Evolutionary conservation across 2,329 filamentous ascomycete genomes (phyloP).

Genomic region (Pseudogymnoascus pannorum): DNA sequence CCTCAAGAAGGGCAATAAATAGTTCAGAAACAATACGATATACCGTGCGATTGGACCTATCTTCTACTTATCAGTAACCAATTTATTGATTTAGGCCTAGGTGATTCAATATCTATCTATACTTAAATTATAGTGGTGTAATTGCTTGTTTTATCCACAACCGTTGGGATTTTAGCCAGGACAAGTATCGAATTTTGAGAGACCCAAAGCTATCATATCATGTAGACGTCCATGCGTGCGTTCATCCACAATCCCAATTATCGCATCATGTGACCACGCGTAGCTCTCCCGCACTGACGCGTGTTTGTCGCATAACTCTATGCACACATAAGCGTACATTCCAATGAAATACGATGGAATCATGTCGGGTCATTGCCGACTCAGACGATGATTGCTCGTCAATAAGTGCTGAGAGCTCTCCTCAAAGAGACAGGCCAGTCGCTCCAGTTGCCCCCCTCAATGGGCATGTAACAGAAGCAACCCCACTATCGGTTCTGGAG

Average conservation of each 20-base stretch:
- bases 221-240: background rate
- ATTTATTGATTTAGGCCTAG: background rate
- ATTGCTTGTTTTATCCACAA: background rate
- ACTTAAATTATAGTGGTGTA: background rate
- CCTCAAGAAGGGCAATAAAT: background rate
- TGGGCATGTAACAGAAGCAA: background rate
- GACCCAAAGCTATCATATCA: background rate
- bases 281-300: background rate
- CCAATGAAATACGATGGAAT: conserved; percentile 21
- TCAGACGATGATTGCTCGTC: conserved; percentile 27
- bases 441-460: background rate
- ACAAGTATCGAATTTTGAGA: too few relatives aligned
- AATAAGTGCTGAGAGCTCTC: conserved; percentile 7
- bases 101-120: background rate
- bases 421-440: background rate
- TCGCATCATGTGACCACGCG: background rate
- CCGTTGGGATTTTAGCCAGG: background rate
- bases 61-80: too few relatives aligned
- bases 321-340: background rate
- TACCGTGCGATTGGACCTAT: too few relatives aligned
- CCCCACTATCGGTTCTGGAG: background rate
- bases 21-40: too few relatives aligned
- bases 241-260: background rate
- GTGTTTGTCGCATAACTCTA: background rate
- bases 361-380: conserved; percentile 28